Conservation (phyloP, 495 filamentous ascomycete species). For the Parathielavia hyrcaniae region DNA sequence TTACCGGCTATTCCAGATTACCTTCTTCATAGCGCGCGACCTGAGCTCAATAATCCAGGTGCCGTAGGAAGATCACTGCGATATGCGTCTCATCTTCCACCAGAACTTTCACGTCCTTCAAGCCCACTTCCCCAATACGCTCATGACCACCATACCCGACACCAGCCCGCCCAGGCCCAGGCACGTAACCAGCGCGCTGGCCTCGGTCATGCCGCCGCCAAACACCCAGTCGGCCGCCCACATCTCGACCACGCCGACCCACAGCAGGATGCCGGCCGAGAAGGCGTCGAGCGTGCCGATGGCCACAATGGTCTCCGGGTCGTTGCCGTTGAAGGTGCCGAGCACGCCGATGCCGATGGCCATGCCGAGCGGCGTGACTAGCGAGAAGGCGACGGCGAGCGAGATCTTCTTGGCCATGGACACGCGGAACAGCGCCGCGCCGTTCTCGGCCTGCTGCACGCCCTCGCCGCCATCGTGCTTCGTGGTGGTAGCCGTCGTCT, state of each 20-base stretch:
- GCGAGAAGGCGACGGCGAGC: conserved; percentile 46
- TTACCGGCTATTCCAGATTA: no score
- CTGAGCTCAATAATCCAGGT: no score
- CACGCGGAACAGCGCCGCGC: no score
- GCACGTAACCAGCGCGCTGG: conserved; percentile 20
- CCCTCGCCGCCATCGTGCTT: no score
- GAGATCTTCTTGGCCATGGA: conserved; percentile 39
- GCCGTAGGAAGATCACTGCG: no score
- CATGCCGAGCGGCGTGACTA: conserved; percentile 55
- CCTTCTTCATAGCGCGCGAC: no score
- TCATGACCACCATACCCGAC: conserved; percentile 30
- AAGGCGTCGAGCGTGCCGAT: conserved; percentile 55
- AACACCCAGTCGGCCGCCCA: conserved; percentile 51
- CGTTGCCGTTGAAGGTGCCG: conserved; percentile 50
- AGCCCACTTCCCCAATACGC: conserved; percentile 34
- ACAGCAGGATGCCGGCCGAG: conserved; percentile 53
- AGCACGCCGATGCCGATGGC: conserved; percentile 53
- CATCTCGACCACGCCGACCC: conserved; percentile 58
- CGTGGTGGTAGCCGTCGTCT: no score
- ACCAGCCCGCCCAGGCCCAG: conserved; percentile 23
- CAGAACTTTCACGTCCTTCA: no score
- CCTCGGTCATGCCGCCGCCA: conserved; percentile 27
- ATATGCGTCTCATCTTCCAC: no score
- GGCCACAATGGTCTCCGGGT: conserved; percentile 47
- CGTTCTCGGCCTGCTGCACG: no score